Evolutionary conservation across 441 rosid species (phyloP).

Genomic region (Dalechampia spathulata): DNA sequence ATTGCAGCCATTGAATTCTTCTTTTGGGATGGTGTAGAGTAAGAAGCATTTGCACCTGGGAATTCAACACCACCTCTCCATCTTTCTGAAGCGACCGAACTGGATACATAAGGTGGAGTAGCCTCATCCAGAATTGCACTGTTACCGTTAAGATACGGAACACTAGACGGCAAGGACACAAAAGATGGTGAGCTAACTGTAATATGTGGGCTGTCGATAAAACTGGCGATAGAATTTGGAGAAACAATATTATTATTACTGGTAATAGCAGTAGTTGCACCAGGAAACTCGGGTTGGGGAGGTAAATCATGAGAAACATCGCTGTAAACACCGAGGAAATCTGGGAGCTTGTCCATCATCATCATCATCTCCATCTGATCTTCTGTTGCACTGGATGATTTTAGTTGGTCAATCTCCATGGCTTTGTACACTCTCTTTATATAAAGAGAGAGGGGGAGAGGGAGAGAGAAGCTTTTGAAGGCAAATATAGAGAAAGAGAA

Average conservation of each 20-base stretch:
- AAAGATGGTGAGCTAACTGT: constrained; percentile 14
- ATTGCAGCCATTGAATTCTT: constrained; percentile 48
- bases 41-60: constrained; percentile 14
- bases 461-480: constrained; percentile 6
- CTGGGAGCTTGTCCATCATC: constrained; percentile 38
- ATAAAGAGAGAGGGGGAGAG: neutral
- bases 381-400: constrained; percentile 18
- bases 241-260: neutral
- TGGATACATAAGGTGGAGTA: constrained; percentile 1
- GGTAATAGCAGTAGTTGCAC: constrained; percentile 13
- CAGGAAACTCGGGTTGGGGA: constrained; percentile 12
- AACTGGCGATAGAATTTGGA: constrained; percentile 13
- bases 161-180: constrained; percentile 9
- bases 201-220: constrained; percentile 8
- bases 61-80: constrained; percentile 21
- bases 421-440: neutral
- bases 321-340: constrained; percentile 18
- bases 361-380: constrained; percentile 42
- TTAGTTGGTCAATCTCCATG: constrained; percentile 42
- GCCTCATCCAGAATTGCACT: constrained; percentile 12
- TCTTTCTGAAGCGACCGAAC: constrained; percentile 12
- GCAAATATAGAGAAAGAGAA: neutral
- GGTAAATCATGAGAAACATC: constrained; percentile 14
- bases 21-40: constrained; percentile 22
- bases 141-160: constrained; percentile 11